Evolutionary conservation across 768 basidiomycete species (phyloP).

Genomic region (Coprinopsis sp.): DNA sequence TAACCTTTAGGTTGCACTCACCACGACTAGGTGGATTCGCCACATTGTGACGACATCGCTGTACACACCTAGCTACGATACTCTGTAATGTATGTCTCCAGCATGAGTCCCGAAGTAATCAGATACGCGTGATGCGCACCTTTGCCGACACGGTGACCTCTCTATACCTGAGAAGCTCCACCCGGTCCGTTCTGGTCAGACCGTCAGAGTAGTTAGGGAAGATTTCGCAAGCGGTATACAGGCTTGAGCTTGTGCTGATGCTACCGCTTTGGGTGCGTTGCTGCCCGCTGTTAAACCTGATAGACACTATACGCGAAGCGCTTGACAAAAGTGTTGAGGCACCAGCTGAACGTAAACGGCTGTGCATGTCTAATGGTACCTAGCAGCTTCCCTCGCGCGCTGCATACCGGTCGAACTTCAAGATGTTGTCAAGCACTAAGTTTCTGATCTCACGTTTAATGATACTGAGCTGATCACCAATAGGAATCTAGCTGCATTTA

Average conservation of each 20-base stretch:
- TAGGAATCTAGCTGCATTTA: slow-evolving; percentile 63
- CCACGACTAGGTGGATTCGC: no score
- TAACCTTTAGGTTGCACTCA: no score
- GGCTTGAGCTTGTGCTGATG: slow-evolving; percentile 29
- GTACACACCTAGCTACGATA: no score
- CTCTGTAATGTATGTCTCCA: no score
- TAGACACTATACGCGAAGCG: slow-evolving; percentile 22
- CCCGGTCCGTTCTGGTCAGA: slow-evolving; percentile 89
- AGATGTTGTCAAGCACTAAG: slow-evolving; percentile 92
- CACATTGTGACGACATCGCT: no score
- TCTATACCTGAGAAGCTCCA: slow-evolving; percentile 54
- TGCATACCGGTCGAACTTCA: slow-evolving; percentile 88
- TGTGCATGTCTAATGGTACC: slow-evolving; percentile 71
- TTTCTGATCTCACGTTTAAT: slow-evolving; percentile 96
- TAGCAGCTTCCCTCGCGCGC: slow-evolving; percentile 60
- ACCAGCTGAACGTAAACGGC: slow-evolving; percentile 49
- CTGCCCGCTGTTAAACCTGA: slow-evolving; percentile 22
- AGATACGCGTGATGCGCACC: no score
- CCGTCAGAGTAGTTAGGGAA: slow-evolving; percentile 97
- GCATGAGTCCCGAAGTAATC: no score
- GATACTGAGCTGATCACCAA: slow-evolving; percentile 96
- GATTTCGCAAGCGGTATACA: slow-evolving; percentile 73
- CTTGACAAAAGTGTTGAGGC: slow-evolving; percentile 30
- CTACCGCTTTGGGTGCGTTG: slow-evolving; percentile 10
- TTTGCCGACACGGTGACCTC: slow-evolving; percentile 23